Base-by-base conservation (phyloP, 2,329 filamentous ascomycete genomes). In the Aspergillus niger region DNA sequence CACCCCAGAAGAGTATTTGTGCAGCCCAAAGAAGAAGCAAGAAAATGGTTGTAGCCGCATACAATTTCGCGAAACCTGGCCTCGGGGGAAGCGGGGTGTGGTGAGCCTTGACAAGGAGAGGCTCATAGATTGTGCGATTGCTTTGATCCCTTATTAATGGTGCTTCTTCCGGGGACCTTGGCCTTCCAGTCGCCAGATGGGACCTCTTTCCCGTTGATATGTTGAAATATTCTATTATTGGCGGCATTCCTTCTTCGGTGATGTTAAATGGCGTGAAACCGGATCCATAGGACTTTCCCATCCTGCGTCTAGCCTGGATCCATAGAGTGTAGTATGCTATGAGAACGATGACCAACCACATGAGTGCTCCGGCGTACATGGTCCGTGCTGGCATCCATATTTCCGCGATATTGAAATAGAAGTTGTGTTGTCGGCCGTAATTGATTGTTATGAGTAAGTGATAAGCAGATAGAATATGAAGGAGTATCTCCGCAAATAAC, bases 1-100 rank as follows among this genome's bases (percentile, higher is more conserved):
- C 51, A 38, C n/a, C n/a, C 58, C 58, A 60, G 22, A 60, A 60
- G 32, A 60, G 22, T 47, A 44, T 56, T 24, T 60, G 58, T 5
- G 52, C 44, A 36, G 38, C 10, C 58, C 43, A 60, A 24, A 60
- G 52, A 36, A 60, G 36, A n/a, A 47, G 13, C n/a, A 60, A 52
- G 7, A 7, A 20, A 10, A 38, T 26, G 3, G 36, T 47, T 3
- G n/a, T 51, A 11, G 32, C 15, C 11, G 22, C 5, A 38, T 59
- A 55, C 20, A 43, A 3, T 10, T 41, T 13, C 24, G n/a, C 13
- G 10, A 51, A 41, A 22, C 5, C 8, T 48, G 13, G 2, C 24
- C 10, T 7, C 22, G 22, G 28, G 32, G 11, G 24, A 43, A 44
- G 8, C 8, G 13, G 2, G 6, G 2, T 30, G 24, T 4, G 26